Evolutionary conservation across 352 stramenopile genomes (phyloP).

Genomic region (Peronospora tabacina): DNA sequence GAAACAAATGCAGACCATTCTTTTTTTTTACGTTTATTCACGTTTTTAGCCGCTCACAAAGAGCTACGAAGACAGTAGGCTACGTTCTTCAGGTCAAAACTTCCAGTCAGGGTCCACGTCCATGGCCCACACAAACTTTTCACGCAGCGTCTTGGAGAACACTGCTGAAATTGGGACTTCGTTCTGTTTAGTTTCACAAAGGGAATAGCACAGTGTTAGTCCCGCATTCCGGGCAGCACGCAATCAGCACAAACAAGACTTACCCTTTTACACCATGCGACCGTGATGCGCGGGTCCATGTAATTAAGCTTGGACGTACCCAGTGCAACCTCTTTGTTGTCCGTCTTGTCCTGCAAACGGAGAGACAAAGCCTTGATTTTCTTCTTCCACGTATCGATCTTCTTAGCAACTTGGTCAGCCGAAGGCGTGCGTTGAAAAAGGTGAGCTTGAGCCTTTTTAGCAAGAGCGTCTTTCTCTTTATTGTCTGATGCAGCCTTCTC

Average conservation of each 20-base stretch:
- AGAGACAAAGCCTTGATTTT: constrained; percentile 90
- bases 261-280: constrained; percentile 98
- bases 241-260: constrained; percentile 77
- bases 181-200: constrained; percentile 41
- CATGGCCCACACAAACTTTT: constrained; percentile 99
- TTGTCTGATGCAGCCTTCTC: constrained; percentile 73
- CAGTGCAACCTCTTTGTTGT: constrained; percentile 99
- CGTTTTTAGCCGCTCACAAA: background rate
- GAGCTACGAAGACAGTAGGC: constrained; percentile 5
- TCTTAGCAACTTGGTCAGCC: constrained; percentile 90
- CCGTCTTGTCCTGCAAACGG: constrained; percentile 96
- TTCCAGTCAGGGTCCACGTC: constrained; percentile 94
- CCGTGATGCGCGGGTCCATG: constrained; percentile 99
- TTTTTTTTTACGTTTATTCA: constrained; percentile 3
- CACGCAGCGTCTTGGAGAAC: constrained; percentile 96
- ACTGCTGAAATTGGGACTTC: constrained; percentile 96
- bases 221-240: background rate
- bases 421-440: constrained; percentile 90
- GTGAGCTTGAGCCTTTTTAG: constrained; percentile 92
- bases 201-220: constrained; percentile 7
- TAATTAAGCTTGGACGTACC: constrained; percentile 99
- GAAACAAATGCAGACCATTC: constrained; percentile 1
- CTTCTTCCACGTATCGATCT: constrained; percentile 91
- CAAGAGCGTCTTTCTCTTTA: constrained; percentile 71
- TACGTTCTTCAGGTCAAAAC: constrained; percentile 63